phyloP scores from a whole-genome alignment of 352 stramenopile species.

The Aphanomyces cochlioides region DNA sequence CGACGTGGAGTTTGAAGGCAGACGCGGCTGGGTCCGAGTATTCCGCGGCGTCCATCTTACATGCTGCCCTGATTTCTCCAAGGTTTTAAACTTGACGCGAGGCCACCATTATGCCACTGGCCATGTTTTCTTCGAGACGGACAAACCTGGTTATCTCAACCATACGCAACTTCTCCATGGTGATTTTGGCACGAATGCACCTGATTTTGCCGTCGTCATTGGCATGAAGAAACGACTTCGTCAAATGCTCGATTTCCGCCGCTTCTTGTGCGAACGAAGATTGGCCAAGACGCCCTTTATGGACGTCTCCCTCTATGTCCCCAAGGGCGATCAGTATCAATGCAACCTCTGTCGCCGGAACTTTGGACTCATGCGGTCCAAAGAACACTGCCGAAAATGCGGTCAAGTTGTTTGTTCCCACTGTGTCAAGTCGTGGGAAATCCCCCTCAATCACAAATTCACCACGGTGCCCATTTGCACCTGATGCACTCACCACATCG shows the following conservation, averaged over 20 bases:
- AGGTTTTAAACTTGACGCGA: background rate
- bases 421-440: too few species aligned
- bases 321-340: background rate
- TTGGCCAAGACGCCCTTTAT: background rate
- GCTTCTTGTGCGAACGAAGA: background rate
- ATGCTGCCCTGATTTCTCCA: background rate
- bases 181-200: background rate
- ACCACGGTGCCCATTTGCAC: too few species aligned
- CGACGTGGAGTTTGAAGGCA: background rate
- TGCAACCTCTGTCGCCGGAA: background rate
- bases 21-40: background rate
- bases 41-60: background rate
- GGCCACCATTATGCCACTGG: background rate
- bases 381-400: too few species aligned
- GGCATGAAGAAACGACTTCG: conserved; percentile 1
- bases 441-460: too few species aligned
- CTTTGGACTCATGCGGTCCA: too few species aligned
- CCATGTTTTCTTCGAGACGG: conserved; percentile 6
- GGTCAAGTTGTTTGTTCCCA: too few species aligned
- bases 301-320: background rate
- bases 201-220: background rate
- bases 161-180: too few species aligned
- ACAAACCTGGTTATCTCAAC: background rate
- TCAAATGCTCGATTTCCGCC: background rate
- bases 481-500: too few species aligned